Conservation (phyloP, 306 rosid species). For the Medicago arabica region DNA sequence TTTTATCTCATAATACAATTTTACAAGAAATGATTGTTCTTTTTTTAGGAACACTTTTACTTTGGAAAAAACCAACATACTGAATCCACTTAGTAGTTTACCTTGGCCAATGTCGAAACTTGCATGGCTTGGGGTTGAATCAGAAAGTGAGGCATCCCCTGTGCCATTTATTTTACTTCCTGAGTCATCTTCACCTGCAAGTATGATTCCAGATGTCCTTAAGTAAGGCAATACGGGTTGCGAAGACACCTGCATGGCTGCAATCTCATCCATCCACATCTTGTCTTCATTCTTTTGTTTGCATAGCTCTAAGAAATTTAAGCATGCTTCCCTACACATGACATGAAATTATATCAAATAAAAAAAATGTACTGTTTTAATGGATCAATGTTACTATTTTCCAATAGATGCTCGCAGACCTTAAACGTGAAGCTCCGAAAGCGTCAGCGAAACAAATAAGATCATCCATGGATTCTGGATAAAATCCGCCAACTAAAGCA, state of each 20-base stretch:
- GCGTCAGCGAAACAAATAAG: constrained; percentile 87
- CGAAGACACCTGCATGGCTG: constrained; percentile 86
- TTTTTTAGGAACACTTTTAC: no score
- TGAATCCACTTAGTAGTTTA: constrained; percentile 36
- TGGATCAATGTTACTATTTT: constrained; percentile 27
- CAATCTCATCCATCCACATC: constrained; percentile 92
- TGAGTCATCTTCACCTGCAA: constrained; percentile 87
- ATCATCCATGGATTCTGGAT: constrained; percentile 76
- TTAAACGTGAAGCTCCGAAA: constrained; percentile 96
- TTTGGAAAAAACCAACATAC: no score
- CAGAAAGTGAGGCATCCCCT: constrained; percentile 61
- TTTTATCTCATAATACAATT: no score
- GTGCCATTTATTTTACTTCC: constrained; percentile 57
- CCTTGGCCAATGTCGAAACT: constrained; percentile 84
- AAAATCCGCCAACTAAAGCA: constrained; percentile 88
- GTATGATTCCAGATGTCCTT: constrained; percentile 82
- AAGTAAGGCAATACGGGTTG: constrained; percentile 78
- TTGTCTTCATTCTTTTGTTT: constrained; percentile 95
- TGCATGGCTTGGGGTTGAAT: constrained; percentile 83
- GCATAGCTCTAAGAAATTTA: constrained; percentile 82
- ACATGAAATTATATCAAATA: constrained; percentile 28
- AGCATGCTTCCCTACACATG: constrained; percentile 86
- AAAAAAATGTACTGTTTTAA: constrained; percentile 33
- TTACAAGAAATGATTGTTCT: no score
- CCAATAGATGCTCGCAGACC: constrained; percentile 51